Evolutionary conservation across 179 eudicot species (phyloP).

Genomic region (Silene coronaria): DNA sequence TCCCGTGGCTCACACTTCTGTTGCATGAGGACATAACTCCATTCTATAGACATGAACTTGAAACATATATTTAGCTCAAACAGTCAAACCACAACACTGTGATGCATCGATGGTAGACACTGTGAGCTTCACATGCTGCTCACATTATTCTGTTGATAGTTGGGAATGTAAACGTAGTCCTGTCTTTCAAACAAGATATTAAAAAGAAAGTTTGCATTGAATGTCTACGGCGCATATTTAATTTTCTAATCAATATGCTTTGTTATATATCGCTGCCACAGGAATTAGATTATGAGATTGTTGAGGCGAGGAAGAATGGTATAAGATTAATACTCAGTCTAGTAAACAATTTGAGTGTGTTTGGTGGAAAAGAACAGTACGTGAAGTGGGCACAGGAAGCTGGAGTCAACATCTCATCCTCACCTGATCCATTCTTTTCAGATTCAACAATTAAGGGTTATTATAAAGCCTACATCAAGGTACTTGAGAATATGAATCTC

Average conservation of each 20-base stretch:
- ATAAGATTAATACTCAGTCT: constrained; percentile 50
- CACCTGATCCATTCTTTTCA: constrained; percentile 47
- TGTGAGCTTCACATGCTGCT: background rate
- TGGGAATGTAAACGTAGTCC: background rate
- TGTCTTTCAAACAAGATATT: background rate
- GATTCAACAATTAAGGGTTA: constrained; percentile 39
- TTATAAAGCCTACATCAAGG: constrained; percentile 45
- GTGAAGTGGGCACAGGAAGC: constrained; percentile 51
- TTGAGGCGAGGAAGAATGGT: constrained; percentile 51
- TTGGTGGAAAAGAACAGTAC: constrained; percentile 61
- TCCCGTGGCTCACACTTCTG: background rate
- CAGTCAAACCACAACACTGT: no score
- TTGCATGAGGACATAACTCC: background rate
- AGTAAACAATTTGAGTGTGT: constrained; percentile 54
- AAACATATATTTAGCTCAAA: background rate
- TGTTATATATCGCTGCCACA: constrained; percentile 14
- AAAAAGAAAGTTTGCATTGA: background rate
- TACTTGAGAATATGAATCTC: constrained; percentile 12
- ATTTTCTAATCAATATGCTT: constrained; percentile 5
- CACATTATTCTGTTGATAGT: background rate
- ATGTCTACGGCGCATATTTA: constrained; percentile 1
- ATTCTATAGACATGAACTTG: background rate
- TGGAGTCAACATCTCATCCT: constrained; percentile 37
- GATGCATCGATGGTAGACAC: background rate
- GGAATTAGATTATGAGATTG: constrained; percentile 53